phyloP scores from a whole-genome alignment of 495 filamentous ascomycete species.

The Apodospora peruviana region DNA sequence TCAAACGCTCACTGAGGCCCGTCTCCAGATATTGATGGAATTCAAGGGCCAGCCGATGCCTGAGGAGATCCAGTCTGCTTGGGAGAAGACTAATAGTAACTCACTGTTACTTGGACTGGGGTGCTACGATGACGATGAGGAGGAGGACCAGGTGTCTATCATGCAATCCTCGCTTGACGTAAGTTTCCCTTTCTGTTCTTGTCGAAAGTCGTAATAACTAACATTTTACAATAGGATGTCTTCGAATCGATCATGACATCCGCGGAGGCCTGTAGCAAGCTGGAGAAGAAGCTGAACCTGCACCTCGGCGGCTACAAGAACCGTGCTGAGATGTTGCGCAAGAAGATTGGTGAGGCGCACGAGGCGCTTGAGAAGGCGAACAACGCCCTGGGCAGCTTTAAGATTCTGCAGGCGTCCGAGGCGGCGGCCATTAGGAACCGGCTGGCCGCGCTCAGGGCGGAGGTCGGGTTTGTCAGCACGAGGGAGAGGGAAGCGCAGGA shows the following conservation, averaged over 20 bases:
- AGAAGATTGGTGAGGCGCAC: conserved; percentile 75
- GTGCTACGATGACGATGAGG: conserved; percentile 69
- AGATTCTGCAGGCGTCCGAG: conserved; percentile 70
- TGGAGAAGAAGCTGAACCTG: conserved; percentile 88
- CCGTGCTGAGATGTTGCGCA: conserved; percentile 71
- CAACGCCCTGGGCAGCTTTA: conserved; percentile 68
- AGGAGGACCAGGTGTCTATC: conserved; percentile 55
- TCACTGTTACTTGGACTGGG: conserved; percentile 66
- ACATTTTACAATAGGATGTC: conserved; percentile 52
- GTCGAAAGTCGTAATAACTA: conserved; percentile 1
- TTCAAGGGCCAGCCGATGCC: conserved; percentile 51
- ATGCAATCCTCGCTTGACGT: conserved; percentile 63
- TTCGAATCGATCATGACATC: conserved; percentile 64
- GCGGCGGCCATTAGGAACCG: conserved; percentile 65
- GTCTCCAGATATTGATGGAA: conserved; percentile 70
- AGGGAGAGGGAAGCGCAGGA: conserved; percentile 91
- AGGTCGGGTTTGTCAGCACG: conserved; percentile 75
- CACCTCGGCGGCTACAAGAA: conserved; percentile 88
- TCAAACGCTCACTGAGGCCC: conserved; percentile 62
- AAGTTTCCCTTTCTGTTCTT: conserved; percentile 22
- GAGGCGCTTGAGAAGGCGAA: conserved; percentile 69
- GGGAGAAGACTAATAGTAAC: conserved; percentile 53
- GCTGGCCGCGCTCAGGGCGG: conserved; percentile 70
- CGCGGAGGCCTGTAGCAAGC: conserved; percentile 73
- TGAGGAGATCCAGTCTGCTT: conserved; percentile 61